A percentile compares a stretch with the other conserved stretches of the same genome.
These are phyloP conservation scores for Lipomyces starkeyi DNA, from an alignment of 805 yeast genomes.

Conservation along the genomic window DNA sequence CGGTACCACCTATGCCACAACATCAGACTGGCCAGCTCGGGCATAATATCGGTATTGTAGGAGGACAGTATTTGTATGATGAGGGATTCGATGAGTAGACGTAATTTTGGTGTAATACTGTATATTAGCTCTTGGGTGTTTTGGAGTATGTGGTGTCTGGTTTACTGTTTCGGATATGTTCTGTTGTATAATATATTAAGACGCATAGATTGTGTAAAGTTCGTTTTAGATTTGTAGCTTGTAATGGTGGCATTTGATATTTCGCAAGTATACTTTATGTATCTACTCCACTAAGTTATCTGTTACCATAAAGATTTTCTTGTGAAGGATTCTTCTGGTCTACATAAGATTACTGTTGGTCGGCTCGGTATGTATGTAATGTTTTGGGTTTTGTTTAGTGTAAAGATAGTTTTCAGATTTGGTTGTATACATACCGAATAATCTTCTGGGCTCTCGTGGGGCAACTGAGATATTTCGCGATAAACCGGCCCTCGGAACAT, in stretches of 20 bases:
- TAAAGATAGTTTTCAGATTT: too few species aligned
- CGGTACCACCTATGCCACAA: conserved; percentile 11
- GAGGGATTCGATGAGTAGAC: conserved; percentile 20
- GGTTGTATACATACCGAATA: too few species aligned
- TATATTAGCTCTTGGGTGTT: neutral
- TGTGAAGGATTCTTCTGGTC: too few species aligned
- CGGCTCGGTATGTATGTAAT: too few species aligned
- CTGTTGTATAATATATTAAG: neutral
- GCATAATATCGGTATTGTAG: neutral
- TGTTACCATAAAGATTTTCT: neutral
- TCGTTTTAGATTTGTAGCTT: neutral
- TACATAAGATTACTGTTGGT: too few species aligned
- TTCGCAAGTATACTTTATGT: neutral
- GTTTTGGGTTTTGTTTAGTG: too few species aligned
- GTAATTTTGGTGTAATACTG: neutral
- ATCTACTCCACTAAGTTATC: neutral
- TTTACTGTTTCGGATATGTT: neutral
- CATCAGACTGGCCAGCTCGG: conserved; percentile 4
- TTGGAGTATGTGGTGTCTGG: neutral
- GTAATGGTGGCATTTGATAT: neutral
- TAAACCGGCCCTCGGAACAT: too few species aligned
- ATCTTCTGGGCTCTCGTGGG: too few species aligned
- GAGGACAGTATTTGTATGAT: conserved; percentile 20
- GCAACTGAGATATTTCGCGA: too few species aligned
- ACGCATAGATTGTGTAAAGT: neutral